Evolutionary conservation across 2,329 filamentous ascomycete species (phyloP).

Genomic region (Botrytis fragariae): DNA sequence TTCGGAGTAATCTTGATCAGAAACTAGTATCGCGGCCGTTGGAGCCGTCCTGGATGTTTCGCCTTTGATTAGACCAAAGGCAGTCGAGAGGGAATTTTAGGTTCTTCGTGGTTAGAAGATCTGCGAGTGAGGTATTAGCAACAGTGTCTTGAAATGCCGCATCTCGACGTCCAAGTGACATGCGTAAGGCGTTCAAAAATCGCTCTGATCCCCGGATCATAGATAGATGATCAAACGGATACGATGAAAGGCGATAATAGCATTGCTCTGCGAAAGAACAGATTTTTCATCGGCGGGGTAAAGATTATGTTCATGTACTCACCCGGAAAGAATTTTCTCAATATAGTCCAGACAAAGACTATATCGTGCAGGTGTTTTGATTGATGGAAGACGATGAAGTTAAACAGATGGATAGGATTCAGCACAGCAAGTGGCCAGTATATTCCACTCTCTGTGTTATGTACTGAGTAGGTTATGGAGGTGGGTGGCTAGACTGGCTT

Average conservation of each 20-base stretch:
- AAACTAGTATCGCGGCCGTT: conserved; percentile 59
- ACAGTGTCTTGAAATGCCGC: conserved; percentile 16
- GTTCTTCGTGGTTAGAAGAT: conserved; percentile 12
- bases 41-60: conserved; percentile 58
- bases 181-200: background rate
- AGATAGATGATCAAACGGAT: background rate
- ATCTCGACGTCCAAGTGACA: background rate
- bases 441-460: background rate
- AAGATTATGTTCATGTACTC: background rate
- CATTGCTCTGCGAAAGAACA: background rate
- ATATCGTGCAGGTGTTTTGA: background rate
- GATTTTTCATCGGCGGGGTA: conserved; percentile 4
- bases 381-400: background rate
- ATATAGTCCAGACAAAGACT: background rate
- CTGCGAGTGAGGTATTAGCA: conserved; percentile 15
- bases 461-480: background rate
- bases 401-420: background rate
- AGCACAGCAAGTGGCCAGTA: background rate
- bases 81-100: conserved; percentile 38
- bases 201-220: background rate
- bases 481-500: background rate
- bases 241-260: background rate
- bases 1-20: conserved; percentile 69
- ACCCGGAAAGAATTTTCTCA: background rate
- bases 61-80: conserved; percentile 70